Conservation (phyloP, 192 early-diverging fungal species). For the Phlyctochytrium arcticum region DNA sequence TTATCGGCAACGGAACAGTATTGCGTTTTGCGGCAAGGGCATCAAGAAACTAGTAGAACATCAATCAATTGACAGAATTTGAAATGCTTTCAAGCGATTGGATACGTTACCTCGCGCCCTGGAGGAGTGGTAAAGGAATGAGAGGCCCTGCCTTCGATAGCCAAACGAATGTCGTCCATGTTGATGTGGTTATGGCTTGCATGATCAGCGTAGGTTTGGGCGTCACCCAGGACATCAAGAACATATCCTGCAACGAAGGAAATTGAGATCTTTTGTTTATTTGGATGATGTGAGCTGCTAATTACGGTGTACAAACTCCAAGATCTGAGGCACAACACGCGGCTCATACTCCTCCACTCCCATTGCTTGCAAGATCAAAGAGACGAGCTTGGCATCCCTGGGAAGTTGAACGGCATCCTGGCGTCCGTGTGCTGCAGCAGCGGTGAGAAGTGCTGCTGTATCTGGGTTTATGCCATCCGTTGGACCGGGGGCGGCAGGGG, state of each 20-base stretch:
- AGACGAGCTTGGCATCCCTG: slow-evolving; percentile 71
- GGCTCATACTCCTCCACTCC: slow-evolving; percentile 88
- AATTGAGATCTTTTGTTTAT: not conserved
- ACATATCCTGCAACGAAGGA: slow-evolving; percentile 65
- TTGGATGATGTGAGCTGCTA: not conserved
- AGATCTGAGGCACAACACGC: slow-evolving; percentile 81
- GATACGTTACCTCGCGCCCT: slow-evolving; percentile 70
- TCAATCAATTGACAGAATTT: not conserved
- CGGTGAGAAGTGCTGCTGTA: slow-evolving; percentile 6
- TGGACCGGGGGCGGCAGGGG: not conserved
- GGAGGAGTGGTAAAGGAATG: slow-evolving; percentile 89
- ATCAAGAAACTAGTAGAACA: slow-evolving; percentile 26
- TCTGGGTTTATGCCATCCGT: slow-evolving; percentile 15
- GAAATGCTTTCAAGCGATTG: not conserved
- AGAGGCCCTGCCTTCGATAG: slow-evolving; percentile 86
- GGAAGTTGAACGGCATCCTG: slow-evolving; percentile 47
- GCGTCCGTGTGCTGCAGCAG: slow-evolving; percentile 17
- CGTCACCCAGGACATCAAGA: slow-evolving; percentile 87
- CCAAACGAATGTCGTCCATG: slow-evolving; percentile 81
- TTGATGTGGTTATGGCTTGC: slow-evolving; percentile 72
- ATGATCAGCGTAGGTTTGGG: slow-evolving; percentile 89
- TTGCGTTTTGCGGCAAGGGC: slow-evolving; percentile 46
- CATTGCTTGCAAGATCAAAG: slow-evolving; percentile 76
- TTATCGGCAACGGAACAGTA: slow-evolving; percentile 43
- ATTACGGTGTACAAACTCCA: slow-evolving; percentile 89